Evolutionary conservation across 1,284 basidiomycete genomes (phyloP).

Genomic region (Earliella scabrosa): DNA sequence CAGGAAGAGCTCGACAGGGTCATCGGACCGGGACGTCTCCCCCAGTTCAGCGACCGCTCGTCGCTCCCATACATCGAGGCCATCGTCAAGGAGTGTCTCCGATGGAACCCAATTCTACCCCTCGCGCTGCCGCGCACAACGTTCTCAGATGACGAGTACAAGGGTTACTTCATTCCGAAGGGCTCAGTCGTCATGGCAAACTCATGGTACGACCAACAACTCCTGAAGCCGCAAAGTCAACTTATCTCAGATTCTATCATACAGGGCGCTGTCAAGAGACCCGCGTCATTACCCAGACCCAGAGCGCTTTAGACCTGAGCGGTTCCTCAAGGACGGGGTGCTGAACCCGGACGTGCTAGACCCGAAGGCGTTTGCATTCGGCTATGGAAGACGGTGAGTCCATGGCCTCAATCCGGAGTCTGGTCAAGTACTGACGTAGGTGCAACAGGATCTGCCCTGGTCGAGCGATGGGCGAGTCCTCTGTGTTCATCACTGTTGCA

Average conservation of each 20-base stretch:
- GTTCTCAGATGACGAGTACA: constrained; percentile 15
- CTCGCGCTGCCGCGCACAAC: constrained; percentile 1
- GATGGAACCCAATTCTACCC: constrained; percentile 1
- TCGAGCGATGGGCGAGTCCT: not conserved
- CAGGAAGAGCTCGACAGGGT: constrained; percentile 7
- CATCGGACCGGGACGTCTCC: constrained; percentile 5
- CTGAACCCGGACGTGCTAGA: not conserved
- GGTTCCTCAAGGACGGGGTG: not conserved
- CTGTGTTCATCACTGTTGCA: not conserved
- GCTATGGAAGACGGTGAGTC: not conserved
- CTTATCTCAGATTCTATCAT: too few species aligned
- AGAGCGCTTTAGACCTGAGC: not conserved
- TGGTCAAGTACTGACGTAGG: not conserved
- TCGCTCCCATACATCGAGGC: constrained; percentile 5
- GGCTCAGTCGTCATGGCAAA: constrained; percentile 21
- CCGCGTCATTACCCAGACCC: not conserved
- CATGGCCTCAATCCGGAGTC: not conserved
- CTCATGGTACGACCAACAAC: constrained; percentile 6
- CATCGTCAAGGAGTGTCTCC: not conserved
- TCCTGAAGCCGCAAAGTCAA: too few species aligned
- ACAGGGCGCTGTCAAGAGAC: not conserved
- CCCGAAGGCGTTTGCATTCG: not conserved
- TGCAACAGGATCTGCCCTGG: not conserved
- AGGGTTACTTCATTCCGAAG: constrained; percentile 20
- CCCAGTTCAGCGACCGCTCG: not conserved